Evolutionary conservation across 805 yeast genomes (phyloP).

Genomic region (Ogataea salicorniae): DNA sequence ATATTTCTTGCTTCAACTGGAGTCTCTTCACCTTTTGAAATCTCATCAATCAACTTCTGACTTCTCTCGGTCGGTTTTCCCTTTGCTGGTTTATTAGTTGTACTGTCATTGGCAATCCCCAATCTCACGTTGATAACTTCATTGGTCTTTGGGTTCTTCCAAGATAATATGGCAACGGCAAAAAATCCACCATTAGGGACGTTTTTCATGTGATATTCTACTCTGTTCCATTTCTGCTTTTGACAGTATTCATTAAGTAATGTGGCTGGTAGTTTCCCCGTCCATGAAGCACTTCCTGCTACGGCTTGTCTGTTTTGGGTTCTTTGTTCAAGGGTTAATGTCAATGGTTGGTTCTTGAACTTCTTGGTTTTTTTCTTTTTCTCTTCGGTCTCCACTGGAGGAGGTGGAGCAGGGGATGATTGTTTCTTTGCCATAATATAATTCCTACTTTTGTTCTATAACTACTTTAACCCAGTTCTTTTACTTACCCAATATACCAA

Average conservation of each 20-base stretch:
- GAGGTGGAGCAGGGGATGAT: background rate
- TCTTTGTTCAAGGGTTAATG: constrained; percentile 10
- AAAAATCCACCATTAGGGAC: constrained; percentile 45
- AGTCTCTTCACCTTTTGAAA: constrained; percentile 48
- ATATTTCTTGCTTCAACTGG: constrained; percentile 84
- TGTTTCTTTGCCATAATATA: too few relatives aligned
- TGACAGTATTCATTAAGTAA: constrained; percentile 83
- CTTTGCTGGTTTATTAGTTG: constrained; percentile 40
- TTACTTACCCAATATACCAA: too few relatives aligned
- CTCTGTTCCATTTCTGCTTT: constrained; percentile 84
- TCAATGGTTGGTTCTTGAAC: background rate
- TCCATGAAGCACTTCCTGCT: constrained; percentile 76
- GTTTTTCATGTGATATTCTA: constrained; percentile 64
- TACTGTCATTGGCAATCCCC: constrained; percentile 18
- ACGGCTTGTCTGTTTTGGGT: constrained; percentile 39
- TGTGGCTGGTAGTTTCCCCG: constrained; percentile 89
- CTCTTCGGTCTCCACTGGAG: background rate
- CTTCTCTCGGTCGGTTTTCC: constrained; percentile 36
- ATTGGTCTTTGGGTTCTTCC: constrained; percentile 77
- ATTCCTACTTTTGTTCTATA: too few relatives aligned
- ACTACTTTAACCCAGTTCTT: too few relatives aligned
- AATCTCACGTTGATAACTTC: constrained; percentile 54
- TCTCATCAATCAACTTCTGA: too few relatives aligned
- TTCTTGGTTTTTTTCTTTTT: background rate
- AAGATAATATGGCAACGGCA: constrained; percentile 60